Conservation (phyloP, 2,329 filamentous ascomycete species). For the Fusarium armeniacum region DNA sequence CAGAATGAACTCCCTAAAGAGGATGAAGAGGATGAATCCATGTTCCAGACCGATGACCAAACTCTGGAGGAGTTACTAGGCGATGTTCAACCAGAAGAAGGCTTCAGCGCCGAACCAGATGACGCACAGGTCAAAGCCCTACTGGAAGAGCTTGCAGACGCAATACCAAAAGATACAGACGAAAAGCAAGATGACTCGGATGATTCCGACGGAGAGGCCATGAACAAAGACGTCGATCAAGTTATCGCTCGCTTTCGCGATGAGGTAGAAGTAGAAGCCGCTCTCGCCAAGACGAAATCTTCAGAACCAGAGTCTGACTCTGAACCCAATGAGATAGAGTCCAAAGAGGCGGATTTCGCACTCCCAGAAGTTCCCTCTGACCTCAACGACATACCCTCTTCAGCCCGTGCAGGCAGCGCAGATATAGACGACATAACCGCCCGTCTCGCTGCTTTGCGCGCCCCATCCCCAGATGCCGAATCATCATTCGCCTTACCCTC, state of each 20-base stretch:
- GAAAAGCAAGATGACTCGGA: conserved; percentile 49
- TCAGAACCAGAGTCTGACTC: conserved; percentile 27
- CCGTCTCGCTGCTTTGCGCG: conserved; percentile 66
- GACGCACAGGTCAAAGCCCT: conserved; percentile 56
- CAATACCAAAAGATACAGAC: conserved; percentile 50
- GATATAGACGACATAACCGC: conserved; percentile 62
- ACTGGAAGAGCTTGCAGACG: conserved; percentile 55
- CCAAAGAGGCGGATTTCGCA: conserved; percentile 49
- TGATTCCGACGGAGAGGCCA: conserved; percentile 66
- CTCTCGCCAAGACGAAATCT: conserved; percentile 33
- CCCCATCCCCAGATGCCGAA: conserved; percentile 45
- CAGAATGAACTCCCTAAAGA: conserved; percentile 26
- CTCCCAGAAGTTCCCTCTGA: conserved; percentile 64
- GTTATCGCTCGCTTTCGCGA: conserved; percentile 63
- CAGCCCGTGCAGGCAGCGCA: conserved; percentile 44
- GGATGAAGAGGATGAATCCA: conserved; percentile 56
- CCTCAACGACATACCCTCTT: conserved; percentile 56
- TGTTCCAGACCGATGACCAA: conserved; percentile 65
- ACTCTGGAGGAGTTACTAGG: conserved; percentile 66
- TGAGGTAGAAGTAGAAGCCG: conserved; percentile 58
- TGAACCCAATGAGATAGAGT: conserved; percentile 12
- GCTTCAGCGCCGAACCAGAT: conserved; percentile 41
- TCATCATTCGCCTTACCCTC: conserved; percentile 62
- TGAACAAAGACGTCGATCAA: conserved; percentile 60
- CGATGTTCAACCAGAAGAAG: conserved; percentile 57